A percentile compares a stretch with the other conserved stretches of the same genome.
Evolutionary conservation across 352 stramenopile genomes (phyloP).

Genomic region (Phytophthora pisi): DNA sequence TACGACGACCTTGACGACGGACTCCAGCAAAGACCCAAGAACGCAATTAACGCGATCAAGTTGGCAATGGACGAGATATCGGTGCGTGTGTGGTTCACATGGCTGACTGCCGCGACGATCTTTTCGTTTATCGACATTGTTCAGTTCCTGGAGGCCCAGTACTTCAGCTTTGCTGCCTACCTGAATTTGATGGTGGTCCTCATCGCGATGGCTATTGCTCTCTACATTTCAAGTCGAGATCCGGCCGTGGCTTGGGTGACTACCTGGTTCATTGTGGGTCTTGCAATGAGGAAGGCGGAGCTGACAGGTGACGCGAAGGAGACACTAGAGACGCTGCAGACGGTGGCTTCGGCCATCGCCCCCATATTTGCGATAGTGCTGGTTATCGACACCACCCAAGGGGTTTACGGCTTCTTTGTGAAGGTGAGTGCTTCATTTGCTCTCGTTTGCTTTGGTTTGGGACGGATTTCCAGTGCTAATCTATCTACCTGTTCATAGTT

Average conservation of each 20-base stretch:
- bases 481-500: background rate
- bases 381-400: background rate
- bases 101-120: conserved; percentile 20
- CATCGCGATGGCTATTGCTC: conserved; percentile 6
- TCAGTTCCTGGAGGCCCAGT: conserved; percentile 33
- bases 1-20: background rate
- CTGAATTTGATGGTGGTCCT: conserved; percentile 9
- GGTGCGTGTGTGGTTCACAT: conserved; percentile 26
- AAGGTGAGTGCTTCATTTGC: background rate
- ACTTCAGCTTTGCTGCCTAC: conserved; percentile 30
- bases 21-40: background rate
- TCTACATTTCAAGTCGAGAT: conserved; percentile 14
- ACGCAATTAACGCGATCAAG: background rate
- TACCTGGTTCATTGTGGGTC: conserved; percentile 20
- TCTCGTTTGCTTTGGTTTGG: background rate
- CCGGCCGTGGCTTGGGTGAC: conserved; percentile 16
- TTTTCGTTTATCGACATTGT: conserved; percentile 33
- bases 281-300: conserved; percentile 8
- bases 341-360: background rate
- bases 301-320: conserved; percentile 10
- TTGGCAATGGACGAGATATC: conserved; percentile 4
- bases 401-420: background rate
- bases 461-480: too few species aligned
- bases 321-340: conserved; percentile 21
- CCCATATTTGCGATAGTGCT: background rate